Base-by-base conservation (phyloP, 495 filamentous ascomycete species). In the Trichocladium uniseriatum region DNA sequence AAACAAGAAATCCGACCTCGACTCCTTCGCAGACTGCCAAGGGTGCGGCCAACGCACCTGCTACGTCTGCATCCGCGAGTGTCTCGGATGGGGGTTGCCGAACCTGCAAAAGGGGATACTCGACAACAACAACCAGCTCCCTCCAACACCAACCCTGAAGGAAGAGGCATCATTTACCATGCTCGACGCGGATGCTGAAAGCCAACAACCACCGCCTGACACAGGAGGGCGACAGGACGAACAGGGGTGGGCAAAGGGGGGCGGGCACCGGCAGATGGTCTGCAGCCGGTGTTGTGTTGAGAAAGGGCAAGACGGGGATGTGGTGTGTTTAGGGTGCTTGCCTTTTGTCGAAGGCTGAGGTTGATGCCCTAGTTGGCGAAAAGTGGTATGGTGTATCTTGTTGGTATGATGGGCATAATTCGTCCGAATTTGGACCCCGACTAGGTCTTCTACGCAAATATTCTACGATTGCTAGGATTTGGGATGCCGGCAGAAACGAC, bases 201-300 rank as follows among this genome's bases (percentile, higher is more conserved):
- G 4, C 21, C 13, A 38, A 18, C 13, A 28, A 22, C 18, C 5
- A 38, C 19, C 24, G 8, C 24, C 24, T 8, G 24, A 8, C 14
- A 1, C 18, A n/a, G 36, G 2, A 22, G 16, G 6, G 27, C 19
- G 7, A 4, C 35, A 22, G 9, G 32, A 45, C 6, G 49, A 55
- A 6, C 46, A 38, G 8, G 55, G 58, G 14, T 69, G 67, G 66
- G 49, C 47, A 35, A 59, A 56, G 21, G 53, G 53, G 3, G 58
- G 59, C 20, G 66, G 67, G 13, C 72, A 75, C 52, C 53, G 64
- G 19, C 51, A 55, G 19, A 58, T 70, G 52, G 55, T 75, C 5
- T 75, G 72, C 53, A 72, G 72, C 31, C 59, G 62, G 2, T 75
- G 72, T 53, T 74, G 72, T 40, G 64, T 74, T 5, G 72, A 75